A percentile compares a stretch with the other conserved stretches of the same genome.
phyloP scores from a whole-genome alignment of 345 rosid genomes.

The Euphorbia pulcherrima region DNA sequence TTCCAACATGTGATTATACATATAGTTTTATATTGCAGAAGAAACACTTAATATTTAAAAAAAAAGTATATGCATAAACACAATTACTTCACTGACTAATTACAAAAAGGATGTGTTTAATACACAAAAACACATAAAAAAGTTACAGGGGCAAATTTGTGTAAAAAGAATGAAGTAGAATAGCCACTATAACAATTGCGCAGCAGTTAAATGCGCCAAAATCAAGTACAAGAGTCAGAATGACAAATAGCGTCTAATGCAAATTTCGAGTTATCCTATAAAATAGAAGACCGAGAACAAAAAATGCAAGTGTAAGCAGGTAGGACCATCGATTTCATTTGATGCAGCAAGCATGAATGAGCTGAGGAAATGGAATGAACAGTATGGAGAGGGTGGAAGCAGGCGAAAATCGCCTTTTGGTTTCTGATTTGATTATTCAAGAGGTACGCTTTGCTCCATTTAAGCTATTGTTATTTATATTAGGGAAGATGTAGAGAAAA shows the following conservation, averaged over 20 bases:
- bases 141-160: too few species aligned
- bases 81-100: too few species aligned
- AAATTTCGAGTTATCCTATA: too few species aligned
- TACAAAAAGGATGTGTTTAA: too few species aligned
- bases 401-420: slow-evolving; percentile 84
- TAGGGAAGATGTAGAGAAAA: not conserved
- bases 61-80: too few species aligned
- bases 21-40: not conserved
- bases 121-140: too few species aligned
- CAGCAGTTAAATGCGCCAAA: too few species aligned
- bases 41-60: not conserved
- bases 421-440: slow-evolving; percentile 34
- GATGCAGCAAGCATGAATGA: slow-evolving; percentile 95
- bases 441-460: not conserved
- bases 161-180: too few species aligned
- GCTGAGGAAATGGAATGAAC: slow-evolving; percentile 97
- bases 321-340: slow-evolving; percentile 83
- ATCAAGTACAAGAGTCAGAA: too few species aligned
- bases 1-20: not conserved
- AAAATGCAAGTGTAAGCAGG: slow-evolving; percentile 34
- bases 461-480: not conserved
- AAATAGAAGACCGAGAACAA: too few species aligned
- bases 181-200: too few species aligned
- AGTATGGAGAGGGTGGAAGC: slow-evolving; percentile 94
- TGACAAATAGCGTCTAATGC: too few species aligned